phyloP scores from a whole-genome alignment of 1,139 yeast genomes.

The Sugiyamaella xylanicola region DNA sequence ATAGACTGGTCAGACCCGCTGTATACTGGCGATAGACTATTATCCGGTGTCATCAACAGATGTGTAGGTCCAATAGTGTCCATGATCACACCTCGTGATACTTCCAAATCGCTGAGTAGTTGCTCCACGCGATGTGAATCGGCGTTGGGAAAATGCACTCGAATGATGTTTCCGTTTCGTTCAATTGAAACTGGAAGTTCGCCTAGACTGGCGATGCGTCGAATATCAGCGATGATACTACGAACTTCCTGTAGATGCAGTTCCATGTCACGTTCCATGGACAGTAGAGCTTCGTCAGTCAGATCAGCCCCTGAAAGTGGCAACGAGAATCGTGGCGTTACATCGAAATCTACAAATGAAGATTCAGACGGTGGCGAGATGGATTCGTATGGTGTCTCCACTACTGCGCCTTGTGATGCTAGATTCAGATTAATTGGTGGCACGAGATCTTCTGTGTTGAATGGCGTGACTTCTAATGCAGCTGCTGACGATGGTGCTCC shows the following conservation, averaged over 20 bases:
- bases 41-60: constrained; percentile 15
- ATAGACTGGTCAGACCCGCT: constrained; percentile 11
- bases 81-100: constrained; percentile 38
- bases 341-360: constrained; percentile 40
- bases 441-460: not conserved
- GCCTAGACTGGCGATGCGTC: constrained; percentile 39
- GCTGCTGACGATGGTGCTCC: not conserved
- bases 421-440: not conserved
- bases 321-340: constrained; percentile 38
- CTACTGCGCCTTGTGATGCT: not conserved
- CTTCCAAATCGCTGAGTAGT: constrained; percentile 40
- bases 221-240: constrained; percentile 36
- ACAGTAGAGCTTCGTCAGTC: constrained; percentile 31
- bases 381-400: not conserved
- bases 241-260: constrained; percentile 34
- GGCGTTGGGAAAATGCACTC: constrained; percentile 45
- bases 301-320: constrained; percentile 36
- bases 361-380: constrained; percentile 9
- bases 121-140: constrained; percentile 40
- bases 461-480: constrained; percentile 6
- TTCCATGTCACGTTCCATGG: constrained; percentile 33
- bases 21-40: not conserved
- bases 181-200: constrained; percentile 44
- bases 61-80: constrained; percentile 21
- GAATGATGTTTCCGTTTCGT: constrained; percentile 33